These are phyloP conservation scores for Clonostachys chloroleuca DNA, from an alignment of 2,329 filamentous ascomycete species.

Conservation along the genomic window DNA sequence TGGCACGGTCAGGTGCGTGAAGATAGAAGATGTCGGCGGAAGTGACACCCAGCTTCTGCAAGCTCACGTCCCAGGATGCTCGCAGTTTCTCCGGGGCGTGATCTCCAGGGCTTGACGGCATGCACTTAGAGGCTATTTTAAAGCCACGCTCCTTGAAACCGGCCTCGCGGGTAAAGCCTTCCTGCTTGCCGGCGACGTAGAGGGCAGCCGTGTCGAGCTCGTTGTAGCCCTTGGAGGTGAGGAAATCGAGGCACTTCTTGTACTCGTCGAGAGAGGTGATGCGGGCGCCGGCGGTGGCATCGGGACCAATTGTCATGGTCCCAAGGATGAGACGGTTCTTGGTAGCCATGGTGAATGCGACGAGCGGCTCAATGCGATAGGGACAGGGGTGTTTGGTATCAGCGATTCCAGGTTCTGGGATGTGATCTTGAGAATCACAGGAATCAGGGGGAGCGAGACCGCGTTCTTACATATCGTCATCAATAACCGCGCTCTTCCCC, in stretches of 20 bases:
- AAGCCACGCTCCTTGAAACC: slow-evolving; percentile 67
- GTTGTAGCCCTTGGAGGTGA: slow-evolving; percentile 64
- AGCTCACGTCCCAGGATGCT: neutral
- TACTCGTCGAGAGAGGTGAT: slow-evolving; percentile 40
- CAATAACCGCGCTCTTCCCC: no score
- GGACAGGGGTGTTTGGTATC: no score
- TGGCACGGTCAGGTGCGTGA: slow-evolving; percentile 51
- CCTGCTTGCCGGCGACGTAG: slow-evolving; percentile 65
- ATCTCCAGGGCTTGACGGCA: neutral
- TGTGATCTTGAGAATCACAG: no score
- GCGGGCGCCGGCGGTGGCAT: slow-evolving; percentile 22
- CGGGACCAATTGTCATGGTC: slow-evolving; percentile 23
- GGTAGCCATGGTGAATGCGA: no score
- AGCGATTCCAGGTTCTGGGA: no score
- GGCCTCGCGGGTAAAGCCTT: slow-evolving; percentile 62
- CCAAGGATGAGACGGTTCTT: slow-evolving; percentile 28
- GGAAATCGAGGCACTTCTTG: slow-evolving; percentile 59
- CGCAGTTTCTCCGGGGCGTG: slow-evolving; percentile 1
- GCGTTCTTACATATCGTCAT: no score
- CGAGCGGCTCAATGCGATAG: no score
- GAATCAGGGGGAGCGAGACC: no score
- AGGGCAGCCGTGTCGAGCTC: slow-evolving; percentile 69
- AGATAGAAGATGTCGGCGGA: slow-evolving; percentile 15
- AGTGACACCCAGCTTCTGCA: slow-evolving; percentile 5
- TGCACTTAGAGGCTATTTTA: slow-evolving; percentile 61